Percentiles rank a stretch among this genome's conserved stretches.
Conservation (phyloP, 169 alveolate genomes). For the Plasmodium gaboni region DNA sequence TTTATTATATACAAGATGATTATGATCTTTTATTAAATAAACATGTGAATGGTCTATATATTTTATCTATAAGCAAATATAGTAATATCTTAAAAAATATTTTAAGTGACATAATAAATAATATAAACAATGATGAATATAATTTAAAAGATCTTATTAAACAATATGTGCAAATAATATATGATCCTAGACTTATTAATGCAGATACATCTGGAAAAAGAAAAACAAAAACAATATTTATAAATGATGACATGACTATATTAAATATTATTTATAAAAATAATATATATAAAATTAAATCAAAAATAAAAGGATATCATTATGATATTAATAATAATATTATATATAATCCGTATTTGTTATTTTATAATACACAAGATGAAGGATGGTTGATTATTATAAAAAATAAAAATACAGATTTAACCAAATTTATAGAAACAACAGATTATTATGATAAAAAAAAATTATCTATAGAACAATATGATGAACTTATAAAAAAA, state of each 20-base stretch:
- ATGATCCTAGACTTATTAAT: constrained; percentile 47
- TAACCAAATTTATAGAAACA: constrained; percentile 14
- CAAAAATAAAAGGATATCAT: constrained; percentile 57
- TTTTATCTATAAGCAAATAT: constrained; percentile 40
- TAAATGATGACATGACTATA: constrained; percentile 34
- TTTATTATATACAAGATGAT: constrained; percentile 10
- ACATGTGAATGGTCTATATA: constrained; percentile 37
- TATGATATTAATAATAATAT: constrained; percentile 61
- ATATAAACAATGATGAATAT: neutral
- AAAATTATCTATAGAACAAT: constrained; percentile 17
- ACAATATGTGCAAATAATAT: constrained; percentile 51
- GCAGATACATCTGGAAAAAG: constrained; percentile 69
- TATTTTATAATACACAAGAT: constrained; percentile 20
- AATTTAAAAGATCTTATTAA: constrained; percentile 44
- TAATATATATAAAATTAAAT: constrained; percentile 39
- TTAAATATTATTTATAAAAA: constrained; percentile 43
- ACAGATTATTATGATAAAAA: constrained; percentile 31
- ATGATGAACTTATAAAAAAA: constrained; percentile 3
- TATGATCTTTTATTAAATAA: constrained; percentile 50
- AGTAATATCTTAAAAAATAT: constrained; percentile 30
- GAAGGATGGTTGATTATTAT: constrained; percentile 68
- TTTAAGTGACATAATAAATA: constrained; percentile 32
- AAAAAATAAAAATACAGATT: constrained; percentile 14
- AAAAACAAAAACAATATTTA: constrained; percentile 52
- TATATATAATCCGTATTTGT: constrained; percentile 27